A percentile compares a stretch with the other conserved stretches of the same genome.
Conservation (phyloP, 2,329 filamentous ascomycete species). For the Stagonosporopsis rhizophila region DNA sequence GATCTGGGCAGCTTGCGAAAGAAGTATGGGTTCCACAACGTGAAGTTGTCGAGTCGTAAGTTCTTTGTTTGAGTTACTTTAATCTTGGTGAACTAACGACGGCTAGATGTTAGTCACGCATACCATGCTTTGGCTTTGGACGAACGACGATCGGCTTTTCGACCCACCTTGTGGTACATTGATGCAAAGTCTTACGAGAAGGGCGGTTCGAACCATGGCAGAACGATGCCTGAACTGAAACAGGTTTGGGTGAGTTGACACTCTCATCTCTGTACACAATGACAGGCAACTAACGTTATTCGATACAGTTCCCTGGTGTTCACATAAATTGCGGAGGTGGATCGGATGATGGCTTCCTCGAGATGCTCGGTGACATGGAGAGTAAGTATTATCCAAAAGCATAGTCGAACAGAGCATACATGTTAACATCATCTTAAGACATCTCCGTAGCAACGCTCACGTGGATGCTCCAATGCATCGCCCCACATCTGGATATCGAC, state of each 20-base stretch:
- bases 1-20: constrained; percentile 27
- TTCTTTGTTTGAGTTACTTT: background rate
- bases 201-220: constrained; percentile 25
- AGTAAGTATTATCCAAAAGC: constrained; percentile 24
- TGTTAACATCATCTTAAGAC: constrained; percentile 25
- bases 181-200: constrained; percentile 28
- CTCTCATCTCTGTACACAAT: too few relatives aligned
- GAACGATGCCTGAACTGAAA: constrained; percentile 50
- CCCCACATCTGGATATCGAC: constrained; percentile 56
- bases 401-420: too few relatives aligned
- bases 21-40: constrained; percentile 46
- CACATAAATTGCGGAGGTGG: constrained; percentile 62
- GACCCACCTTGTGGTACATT: constrained; percentile 60
- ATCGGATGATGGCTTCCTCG: constrained; percentile 37
- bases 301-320: constrained; percentile 54
- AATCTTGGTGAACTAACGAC: constrained; percentile 31
- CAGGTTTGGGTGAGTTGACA: constrained; percentile 56
- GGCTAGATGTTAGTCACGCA: constrained; percentile 56
- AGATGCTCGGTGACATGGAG: constrained; percentile 46
- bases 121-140: constrained; percentile 64
- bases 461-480: constrained; percentile 64
- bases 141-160: constrained; percentile 60
- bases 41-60: constrained; percentile 44
- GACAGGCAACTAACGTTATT: background rate
- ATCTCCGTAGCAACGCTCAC: constrained; percentile 58